A percentile compares a stretch with the other conserved stretches of the same genome.
These are phyloP conservation scores for Chlorella sp. DNA, from an alignment of 139 green algal genomes.

Conservation along the genomic window DNA sequence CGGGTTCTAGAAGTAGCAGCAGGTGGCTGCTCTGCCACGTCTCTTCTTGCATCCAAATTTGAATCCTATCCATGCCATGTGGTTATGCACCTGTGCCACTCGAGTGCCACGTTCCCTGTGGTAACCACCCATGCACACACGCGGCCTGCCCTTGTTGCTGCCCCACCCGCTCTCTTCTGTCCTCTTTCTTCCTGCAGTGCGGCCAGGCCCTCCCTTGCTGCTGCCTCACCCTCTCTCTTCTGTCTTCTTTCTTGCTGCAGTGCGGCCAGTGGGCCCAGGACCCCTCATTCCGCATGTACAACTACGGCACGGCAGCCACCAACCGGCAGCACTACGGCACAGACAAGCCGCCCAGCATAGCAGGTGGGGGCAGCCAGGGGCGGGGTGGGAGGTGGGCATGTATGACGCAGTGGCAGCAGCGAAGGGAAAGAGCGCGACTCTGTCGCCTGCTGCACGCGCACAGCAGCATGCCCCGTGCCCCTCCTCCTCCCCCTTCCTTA, in stretches of 20 bases:
- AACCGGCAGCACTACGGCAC: conserved; percentile 75
- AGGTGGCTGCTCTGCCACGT: neutral
- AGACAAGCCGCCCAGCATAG: conserved; percentile 72
- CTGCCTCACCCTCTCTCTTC: neutral
- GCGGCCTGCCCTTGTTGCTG: too few relatives aligned
- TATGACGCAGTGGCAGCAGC: neutral
- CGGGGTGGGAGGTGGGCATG: neutral
- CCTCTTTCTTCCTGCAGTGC: neutral
- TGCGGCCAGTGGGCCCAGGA: conserved; percentile 52
- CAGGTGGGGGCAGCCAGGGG: conserved; percentile 22
- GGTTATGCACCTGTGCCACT: neutral
- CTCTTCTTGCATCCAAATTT: neutral
- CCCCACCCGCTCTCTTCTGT: too few relatives aligned
- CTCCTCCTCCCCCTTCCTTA: neutral
- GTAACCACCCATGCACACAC: too few relatives aligned
- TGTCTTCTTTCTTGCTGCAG: neutral
- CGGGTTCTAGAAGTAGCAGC: neutral
- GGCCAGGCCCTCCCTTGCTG: neutral
- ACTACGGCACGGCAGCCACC: conserved; percentile 74
- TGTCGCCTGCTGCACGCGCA: neutral
- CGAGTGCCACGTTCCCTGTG: neutral
- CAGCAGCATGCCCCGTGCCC: neutral
- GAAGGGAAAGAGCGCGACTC: neutral
- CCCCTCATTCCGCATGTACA: conserved; percentile 82
- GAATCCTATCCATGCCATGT: neutral